Base-by-base conservation (phyloP, 805 yeast genomes). In the Saturnispora quitensis region DNA sequence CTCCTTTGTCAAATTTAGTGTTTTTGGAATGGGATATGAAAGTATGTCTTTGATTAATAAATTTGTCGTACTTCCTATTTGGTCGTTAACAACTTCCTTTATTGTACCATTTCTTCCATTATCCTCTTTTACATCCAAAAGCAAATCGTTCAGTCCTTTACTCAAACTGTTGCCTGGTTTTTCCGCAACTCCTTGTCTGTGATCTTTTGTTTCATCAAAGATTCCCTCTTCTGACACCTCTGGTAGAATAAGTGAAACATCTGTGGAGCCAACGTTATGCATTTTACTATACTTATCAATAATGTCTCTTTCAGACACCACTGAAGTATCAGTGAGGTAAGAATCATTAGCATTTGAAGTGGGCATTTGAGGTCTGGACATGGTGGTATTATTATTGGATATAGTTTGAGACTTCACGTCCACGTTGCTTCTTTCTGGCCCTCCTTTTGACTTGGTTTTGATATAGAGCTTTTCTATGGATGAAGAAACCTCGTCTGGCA, bases 401-500 rank as follows among this genome's bases (percentile, higher is more conserved):
- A 13, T 24, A 4, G 18, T 18, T 38, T 38, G n/a, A 10, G 42
- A 18, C 18, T 38, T 38, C 42, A 8, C 22, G 13, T 17, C 42
- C 12, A 20, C 22, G 24, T 18, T 18, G 22, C 12, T 38, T 18
- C 22, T 18, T 38, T 9, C 15, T 3, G 42, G 8, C 18, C 34
- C 34, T 10, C 34, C 34, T 13, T 8, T 18, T 2, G 42, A n/a
- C 13, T 38, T 38, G 20, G 24, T 13, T 38, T 38, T 38, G 9
- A 38, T 38, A 20, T 24, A 24, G 7, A 45, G 36, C 17, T 45
- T 40, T 25, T 55, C 57, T 10, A 50, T 27, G 13, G 57, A 52
- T 42, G 43, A 52, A 2, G 55, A 45, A 7, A 55, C 18, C 20
- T 43, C 45, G 4, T 50, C 10, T 4, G 58, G 58, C 42, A 56